phyloP scores from a whole-genome alignment of 768 basidiomycete species.

The Rubroboletus satanas region DNA sequence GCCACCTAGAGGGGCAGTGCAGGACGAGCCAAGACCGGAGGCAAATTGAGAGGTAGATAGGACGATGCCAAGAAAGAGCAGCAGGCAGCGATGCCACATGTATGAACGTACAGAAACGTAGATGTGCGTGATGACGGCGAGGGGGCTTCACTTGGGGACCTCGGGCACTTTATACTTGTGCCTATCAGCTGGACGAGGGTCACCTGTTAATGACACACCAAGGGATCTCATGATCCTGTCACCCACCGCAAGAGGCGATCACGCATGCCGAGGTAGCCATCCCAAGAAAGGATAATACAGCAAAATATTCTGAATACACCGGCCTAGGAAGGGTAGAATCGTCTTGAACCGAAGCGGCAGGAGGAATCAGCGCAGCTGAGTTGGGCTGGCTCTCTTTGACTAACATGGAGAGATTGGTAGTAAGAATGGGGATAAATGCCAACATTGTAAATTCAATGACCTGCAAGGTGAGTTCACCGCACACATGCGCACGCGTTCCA shows the following conservation, averaged over 20 bases:
- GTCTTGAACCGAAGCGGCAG: not conserved
- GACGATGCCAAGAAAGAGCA: constrained; percentile 4
- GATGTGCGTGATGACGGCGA: not conserved
- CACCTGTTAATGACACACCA: not conserved
- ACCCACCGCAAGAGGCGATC: not conserved
- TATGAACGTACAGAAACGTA: not conserved
- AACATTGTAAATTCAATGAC: not conserved
- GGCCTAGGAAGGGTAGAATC: not conserved
- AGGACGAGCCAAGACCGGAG: constrained; percentile 34
- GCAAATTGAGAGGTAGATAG: constrained; percentile 5
- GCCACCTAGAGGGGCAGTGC: constrained; percentile 16
- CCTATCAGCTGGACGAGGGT: not conserved
- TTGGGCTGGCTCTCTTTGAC: not conserved
- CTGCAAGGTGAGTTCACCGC: not conserved
- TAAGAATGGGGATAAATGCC: not conserved
- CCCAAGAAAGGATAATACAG: not conserved
- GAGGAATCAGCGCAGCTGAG: not conserved
- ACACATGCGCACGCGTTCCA: not conserved
- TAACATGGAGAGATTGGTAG: not conserved
- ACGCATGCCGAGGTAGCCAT: not conserved
- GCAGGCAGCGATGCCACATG: not conserved
- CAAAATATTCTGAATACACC: not conserved
- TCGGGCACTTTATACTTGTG: not conserved
- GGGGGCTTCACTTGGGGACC: not conserved
- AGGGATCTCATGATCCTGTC: not conserved